Base-by-base conservation (phyloP, 768 basidiomycete species). In the Roridomyces roridus region DNA sequence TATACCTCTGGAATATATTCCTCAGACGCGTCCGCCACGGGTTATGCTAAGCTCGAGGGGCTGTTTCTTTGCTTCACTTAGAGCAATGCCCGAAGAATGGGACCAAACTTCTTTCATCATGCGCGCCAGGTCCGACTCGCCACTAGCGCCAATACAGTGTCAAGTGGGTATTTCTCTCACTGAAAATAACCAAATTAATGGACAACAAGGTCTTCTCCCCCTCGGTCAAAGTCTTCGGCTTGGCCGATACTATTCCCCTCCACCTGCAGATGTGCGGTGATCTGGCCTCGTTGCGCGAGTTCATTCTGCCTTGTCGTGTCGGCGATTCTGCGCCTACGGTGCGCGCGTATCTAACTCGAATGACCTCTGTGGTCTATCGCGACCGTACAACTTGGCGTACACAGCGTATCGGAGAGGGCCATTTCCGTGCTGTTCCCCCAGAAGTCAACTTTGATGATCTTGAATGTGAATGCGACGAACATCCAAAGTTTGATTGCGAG, bases 161-260 rank as follows among this genome's bases (percentile, higher is more conserved):
- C 24, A 53, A 18, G 51, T 53, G 5, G 7, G 43, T 31, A 20
- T n/a, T n/a, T n/a, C 24, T 6, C 1, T 12, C 14, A 4, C 4
- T 36, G 12, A 25, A 14, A 4, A 7, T 18, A 17, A 17, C 8
- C n/a, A 18, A 9, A 24, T 18, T 46, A 23, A 39, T 28, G 1
- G 14, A n/a, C 14, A 23, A n/a, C n/a, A 26, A 55, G 59, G 50
- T 41, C 5, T 61, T 61, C 51, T 44, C 57, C 17, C 60, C 60
- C 14, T 56, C 60, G 23, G 56, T 57, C 14, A 41, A 35, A 51
- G 41, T 57, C 37, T 57, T 57, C 44, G 56, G 56, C 5, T 3
- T 57, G 15, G 4, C 34, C 8, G 56, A 57, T 10, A 46, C 48
- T 8, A 57, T 57, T 4, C 56, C 56, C 3, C 3, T 57, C 6